A percentile compares a stretch with the other conserved stretches of the same genome.
These are phyloP conservation scores for Sonneratia alba DNA, from an alignment of 345 rosid species.

Conservation along the genomic window DNA sequence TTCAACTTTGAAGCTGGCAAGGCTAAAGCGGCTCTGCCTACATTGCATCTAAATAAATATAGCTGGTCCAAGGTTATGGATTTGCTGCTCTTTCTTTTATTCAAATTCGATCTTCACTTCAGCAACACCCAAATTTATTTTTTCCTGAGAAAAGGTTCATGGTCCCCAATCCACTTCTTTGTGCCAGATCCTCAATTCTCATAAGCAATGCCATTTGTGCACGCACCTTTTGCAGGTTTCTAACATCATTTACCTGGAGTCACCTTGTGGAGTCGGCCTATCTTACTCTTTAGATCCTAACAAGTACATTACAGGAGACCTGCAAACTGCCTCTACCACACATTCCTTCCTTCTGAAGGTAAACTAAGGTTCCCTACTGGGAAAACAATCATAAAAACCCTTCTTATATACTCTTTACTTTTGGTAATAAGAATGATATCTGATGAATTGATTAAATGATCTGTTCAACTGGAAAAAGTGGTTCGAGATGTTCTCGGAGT, in stretches of 20 bases:
- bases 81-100: background rate
- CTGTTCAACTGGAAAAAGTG: conserved; percentile 34
- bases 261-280: conserved; percentile 77
- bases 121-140: background rate
- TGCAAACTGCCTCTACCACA: conserved; percentile 52
- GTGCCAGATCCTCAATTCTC: background rate
- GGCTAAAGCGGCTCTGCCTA: conserved; percentile 24
- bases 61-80: conserved; percentile 88
- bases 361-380: background rate
- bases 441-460: background rate
- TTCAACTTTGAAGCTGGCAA: conserved; percentile 53
- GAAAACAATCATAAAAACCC: background rate
- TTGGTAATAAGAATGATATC: background rate
- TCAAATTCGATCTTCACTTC: background rate
- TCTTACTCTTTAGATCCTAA: conserved; percentile 51
- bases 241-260: conserved; percentile 63
- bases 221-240: conserved; percentile 44
- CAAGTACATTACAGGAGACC: conserved; percentile 57
- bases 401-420: background rate
- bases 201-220: background rate
- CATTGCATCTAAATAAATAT: conserved; percentile 54
- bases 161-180: background rate
- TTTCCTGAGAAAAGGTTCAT: background rate
- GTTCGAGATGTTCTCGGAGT: conserved; percentile 67
- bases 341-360: conserved; percentile 68